Percentiles rank a stretch among this genome's conserved stretches.
phyloP scores from a whole-genome alignment of 2,329 filamentous ascomycete genomes.

The Pseudopithomyces chartarum region DNA sequence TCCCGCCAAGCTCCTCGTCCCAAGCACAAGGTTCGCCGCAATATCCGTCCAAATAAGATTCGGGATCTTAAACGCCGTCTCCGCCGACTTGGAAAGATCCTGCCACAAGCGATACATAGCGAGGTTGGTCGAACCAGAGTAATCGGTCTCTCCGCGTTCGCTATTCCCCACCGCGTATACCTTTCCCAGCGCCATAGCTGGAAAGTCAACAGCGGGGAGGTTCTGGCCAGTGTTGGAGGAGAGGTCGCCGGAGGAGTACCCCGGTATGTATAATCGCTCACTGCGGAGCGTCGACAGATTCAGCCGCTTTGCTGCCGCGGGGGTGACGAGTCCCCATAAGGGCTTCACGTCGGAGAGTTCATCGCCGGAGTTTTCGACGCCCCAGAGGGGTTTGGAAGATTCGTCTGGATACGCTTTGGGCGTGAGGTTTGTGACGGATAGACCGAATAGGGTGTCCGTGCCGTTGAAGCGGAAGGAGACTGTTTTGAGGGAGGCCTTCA shows the following conservation, averaged over 20 bases:
- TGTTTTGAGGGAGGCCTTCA: slow-evolving; percentile 53
- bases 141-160: slow-evolving; percentile 30
- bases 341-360: slow-evolving; percentile 26
- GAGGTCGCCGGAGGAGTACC: background rate
- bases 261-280: slow-evolving; percentile 21
- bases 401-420: slow-evolving; percentile 45
- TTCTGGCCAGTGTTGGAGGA: slow-evolving; percentile 27
- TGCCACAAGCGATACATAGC: slow-evolving; percentile 51
- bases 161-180: slow-evolving; percentile 14
- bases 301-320: slow-evolving; percentile 32
- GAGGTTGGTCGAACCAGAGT: slow-evolving; percentile 44
- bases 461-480: slow-evolving; percentile 51
- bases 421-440: slow-evolving; percentile 42
- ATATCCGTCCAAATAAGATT: slow-evolving; percentile 54
- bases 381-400: slow-evolving; percentile 44
- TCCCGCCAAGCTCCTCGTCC: slow-evolving; percentile 35
- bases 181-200: slow-evolving; percentile 25
- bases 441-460: slow-evolving; percentile 40
- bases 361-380: slow-evolving; percentile 41
- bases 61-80: slow-evolving; percentile 40
- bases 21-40: slow-evolving; percentile 49
- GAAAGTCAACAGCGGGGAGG: slow-evolving; percentile 45
- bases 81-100: slow-evolving; percentile 32
- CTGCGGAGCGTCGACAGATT: slow-evolving; percentile 43
- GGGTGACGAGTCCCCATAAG: slow-evolving; percentile 50